Evolutionary conservation across 2,329 filamentous ascomycete species (phyloP), one percentile per base, ranked within the genome.

Genomic region (Thelonectria rubi): DNA sequence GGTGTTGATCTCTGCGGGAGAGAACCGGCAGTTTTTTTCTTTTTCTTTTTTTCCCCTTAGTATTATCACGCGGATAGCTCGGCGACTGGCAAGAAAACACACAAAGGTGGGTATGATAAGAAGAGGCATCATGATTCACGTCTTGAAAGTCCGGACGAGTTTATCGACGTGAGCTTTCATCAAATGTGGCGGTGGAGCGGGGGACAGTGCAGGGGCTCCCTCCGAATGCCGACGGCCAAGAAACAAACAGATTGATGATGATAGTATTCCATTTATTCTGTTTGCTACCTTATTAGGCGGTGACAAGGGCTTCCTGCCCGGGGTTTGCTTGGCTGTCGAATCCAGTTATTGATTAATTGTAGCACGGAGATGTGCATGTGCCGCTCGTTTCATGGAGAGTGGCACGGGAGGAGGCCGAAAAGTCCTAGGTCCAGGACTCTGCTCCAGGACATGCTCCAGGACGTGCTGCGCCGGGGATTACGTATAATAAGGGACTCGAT

Each of bases 361-460:
- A 51, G 45, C 37, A 60, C 45, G 58, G 47, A 56, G 48, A 47
- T 17, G 47, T 60, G 52, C 58, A 60, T 52, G 46, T 51, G 37
- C 18, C 40, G 39, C 58, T 55, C 47, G 58, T 60, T 60, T 60
- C 58, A 60, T 50, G 37, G 45, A 54, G 45, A 55, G 58, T 52
- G 58, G 24, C 32, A 55, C 39, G 52, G 46, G 32, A 12, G 47
- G 26, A 26, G 24, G 39, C n/a, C 30, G 21, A 50, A 60, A 60
- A 60, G 58, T 60, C 58, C 58, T 60, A 57, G 46, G 26, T 50
- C 39, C 46, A 56, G 54, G 54, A 56, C 54, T 50, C 6, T 21
- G 6, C 20, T 26, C 11, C 15, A 47, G 51, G 52, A 37, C 46
- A 55, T 43, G 39, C 37, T 55, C 49, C 48, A 34, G 49, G 49